A percentile compares a stretch with the other conserved stretches of the same genome.
phyloP scores from a whole-genome alignment of 257 asterid species.

The Euphrasia confusa region DNA sequence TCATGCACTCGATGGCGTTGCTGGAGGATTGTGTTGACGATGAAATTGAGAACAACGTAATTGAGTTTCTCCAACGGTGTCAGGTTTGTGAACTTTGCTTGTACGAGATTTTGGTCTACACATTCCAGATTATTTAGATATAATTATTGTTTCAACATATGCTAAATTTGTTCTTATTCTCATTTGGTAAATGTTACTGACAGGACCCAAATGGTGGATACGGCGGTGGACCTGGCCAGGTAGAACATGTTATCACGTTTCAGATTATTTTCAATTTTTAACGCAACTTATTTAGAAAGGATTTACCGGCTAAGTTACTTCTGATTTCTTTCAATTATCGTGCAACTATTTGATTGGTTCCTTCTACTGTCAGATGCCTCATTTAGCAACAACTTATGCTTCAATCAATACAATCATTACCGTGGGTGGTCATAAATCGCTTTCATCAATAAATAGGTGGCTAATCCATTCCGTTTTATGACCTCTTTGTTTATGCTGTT shows the following conservation, averaged over 20 bases:
- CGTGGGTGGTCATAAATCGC: conserved; percentile 64
- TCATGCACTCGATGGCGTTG: conserved; percentile 75
- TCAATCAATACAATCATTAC: conserved; percentile 81
- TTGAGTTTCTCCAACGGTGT: conserved; percentile 75
- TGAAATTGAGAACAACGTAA: conserved; percentile 44
- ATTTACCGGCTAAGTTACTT: conserved; percentile 2
- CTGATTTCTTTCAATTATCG: conserved; percentile 1
- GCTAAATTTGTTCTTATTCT: conserved; percentile 11
- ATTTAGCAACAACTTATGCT: conserved; percentile 96
- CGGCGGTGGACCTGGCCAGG: conserved; percentile 99
- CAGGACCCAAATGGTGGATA: conserved; percentile 94
- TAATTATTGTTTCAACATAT: neutral
- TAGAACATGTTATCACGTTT: conserved; percentile 26
- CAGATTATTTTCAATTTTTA: neutral
- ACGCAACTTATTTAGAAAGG: neutral
- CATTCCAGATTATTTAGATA: conserved; percentile 3
- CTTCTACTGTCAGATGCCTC: conserved; percentile 71
- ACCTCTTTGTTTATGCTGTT: conserved; percentile 1
- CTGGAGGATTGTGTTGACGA: conserved; percentile 67
- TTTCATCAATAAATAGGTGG: conserved; percentile 78
- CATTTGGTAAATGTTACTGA: conserved; percentile 21
- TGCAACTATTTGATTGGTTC: conserved; percentile 19
- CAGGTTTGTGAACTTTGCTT: conserved; percentile 45
- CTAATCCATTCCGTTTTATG: conserved; percentile 17
- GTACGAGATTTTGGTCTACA: neutral